Conservation (phyloP, 2,329 filamentous ascomycete species). For the Elsinoe perseae region DNA sequence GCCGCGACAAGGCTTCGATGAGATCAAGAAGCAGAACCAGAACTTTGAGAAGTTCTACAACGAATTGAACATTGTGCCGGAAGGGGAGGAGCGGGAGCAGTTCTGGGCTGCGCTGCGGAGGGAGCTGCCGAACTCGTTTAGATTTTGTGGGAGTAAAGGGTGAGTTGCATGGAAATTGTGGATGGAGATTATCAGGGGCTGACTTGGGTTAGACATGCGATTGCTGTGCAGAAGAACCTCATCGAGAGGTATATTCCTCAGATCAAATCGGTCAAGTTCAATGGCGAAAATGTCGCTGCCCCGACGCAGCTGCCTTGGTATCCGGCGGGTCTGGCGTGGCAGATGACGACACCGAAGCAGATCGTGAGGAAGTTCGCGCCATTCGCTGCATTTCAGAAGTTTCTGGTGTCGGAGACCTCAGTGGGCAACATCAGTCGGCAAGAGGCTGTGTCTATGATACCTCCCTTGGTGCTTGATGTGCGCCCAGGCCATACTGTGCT, state of each 20-base stretch:
- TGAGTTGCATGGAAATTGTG: constrained; percentile 34
- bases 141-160: constrained; percentile 93
- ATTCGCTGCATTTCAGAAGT: constrained; percentile 94
- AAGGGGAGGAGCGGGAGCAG: constrained; percentile 60
- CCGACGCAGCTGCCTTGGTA: constrained; percentile 84
- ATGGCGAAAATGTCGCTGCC: constrained; percentile 73
- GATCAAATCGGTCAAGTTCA: constrained; percentile 74
- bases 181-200: constrained; percentile 14
- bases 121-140: constrained; percentile 93
- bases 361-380: constrained; percentile 88
- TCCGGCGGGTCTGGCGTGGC: constrained; percentile 90
- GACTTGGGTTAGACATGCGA: constrained; percentile 60
- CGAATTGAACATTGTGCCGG: constrained; percentile 62
- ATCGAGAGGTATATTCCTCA: constrained; percentile 84
- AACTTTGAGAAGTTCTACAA: constrained; percentile 85
- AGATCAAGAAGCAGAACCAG: constrained; percentile 71
- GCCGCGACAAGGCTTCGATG: constrained; percentile 44
- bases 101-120: constrained; percentile 81
- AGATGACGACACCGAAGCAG: constrained; percentile 96
- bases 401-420: constrained; percentile 91
- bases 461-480: constrained; percentile 85
- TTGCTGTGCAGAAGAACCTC: constrained; percentile 81
- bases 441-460: constrained; percentile 98
- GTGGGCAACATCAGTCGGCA: constrained; percentile 97
- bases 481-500: constrained; percentile 85